Conservation (phyloP, 176 grass and related monocot genomes). For the Leersia perrieri region DNA sequence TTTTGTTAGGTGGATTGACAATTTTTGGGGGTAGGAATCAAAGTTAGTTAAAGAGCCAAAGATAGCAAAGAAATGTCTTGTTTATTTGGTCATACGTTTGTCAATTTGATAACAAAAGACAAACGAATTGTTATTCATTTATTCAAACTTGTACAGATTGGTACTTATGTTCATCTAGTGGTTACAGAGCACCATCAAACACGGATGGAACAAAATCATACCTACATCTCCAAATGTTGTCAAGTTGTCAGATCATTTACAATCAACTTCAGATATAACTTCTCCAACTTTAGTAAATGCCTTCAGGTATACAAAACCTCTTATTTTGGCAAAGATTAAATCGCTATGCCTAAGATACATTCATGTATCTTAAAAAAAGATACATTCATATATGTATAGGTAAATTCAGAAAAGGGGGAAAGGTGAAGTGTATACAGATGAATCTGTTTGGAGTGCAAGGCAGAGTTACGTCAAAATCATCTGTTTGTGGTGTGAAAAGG, state of each 20-base stretch:
- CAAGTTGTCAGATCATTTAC: background rate
- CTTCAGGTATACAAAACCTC: background rate
- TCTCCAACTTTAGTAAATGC: background rate
- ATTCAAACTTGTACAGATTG: background rate
- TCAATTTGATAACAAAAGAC: background rate
- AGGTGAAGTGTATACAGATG: background rate
- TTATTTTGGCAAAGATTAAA: background rate
- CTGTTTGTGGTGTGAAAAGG: background rate
- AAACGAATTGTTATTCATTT: background rate
- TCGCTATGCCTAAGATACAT: background rate
- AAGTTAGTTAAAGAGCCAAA: background rate
- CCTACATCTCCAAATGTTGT: too few species aligned
- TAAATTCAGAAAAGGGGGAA: background rate
- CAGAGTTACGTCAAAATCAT: slow-evolving; percentile 33
- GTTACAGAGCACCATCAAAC: background rate
- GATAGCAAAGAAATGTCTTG: background rate
- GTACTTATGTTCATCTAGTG: background rate
- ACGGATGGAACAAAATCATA: background rate
- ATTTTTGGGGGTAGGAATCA: background rate
- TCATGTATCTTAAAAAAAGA: background rate
- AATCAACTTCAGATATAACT: background rate
- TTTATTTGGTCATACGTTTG: background rate
- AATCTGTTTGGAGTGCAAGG: background rate
- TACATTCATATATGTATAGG: background rate
- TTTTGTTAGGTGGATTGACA: background rate